Evolutionary conservation across 768 basidiomycete species (phyloP).

Genomic region (Suillus occidentalis): DNA sequence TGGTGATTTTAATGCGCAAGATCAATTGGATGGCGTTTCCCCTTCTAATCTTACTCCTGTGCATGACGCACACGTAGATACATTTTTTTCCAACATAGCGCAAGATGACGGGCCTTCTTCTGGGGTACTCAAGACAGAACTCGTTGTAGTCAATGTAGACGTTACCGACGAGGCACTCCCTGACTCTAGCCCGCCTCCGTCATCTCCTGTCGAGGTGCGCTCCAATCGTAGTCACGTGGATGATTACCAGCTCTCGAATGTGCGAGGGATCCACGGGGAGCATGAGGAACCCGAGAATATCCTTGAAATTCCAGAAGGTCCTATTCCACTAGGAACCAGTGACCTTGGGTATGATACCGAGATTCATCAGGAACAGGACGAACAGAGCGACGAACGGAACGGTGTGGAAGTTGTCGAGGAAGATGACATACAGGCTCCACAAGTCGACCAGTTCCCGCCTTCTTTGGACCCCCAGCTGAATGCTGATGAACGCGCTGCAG

Average conservation of each 20-base stretch:
- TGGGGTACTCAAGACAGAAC: too few species aligned
- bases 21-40: constrained; percentile 9
- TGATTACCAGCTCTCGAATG: constrained; percentile 1
- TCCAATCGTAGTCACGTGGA: neutral
- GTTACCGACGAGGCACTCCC: constrained; percentile 7
- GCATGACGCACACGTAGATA: constrained; percentile 15
- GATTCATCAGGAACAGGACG: neutral
- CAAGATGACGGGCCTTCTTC: neutral
- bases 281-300: constrained; percentile 1
- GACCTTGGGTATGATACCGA: constrained; percentile 19
- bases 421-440: neutral
- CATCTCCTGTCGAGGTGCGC: constrained; percentile 7
- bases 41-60: constrained; percentile 26
- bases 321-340: constrained; percentile 30
- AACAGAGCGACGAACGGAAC: constrained; percentile 14
- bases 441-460: neutral
- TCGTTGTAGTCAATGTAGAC: constrained; percentile 2
- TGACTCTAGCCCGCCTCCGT: constrained; percentile 11
- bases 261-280: neutral
- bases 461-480: neutral
- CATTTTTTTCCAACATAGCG: neutral
- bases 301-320: constrained; percentile 2
- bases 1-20: constrained; percentile 34
- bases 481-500: neutral
- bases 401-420: constrained; percentile 32